phyloP scores from a whole-genome alignment of 208 protist species.

The Acanthamoeba healyi region DNA sequence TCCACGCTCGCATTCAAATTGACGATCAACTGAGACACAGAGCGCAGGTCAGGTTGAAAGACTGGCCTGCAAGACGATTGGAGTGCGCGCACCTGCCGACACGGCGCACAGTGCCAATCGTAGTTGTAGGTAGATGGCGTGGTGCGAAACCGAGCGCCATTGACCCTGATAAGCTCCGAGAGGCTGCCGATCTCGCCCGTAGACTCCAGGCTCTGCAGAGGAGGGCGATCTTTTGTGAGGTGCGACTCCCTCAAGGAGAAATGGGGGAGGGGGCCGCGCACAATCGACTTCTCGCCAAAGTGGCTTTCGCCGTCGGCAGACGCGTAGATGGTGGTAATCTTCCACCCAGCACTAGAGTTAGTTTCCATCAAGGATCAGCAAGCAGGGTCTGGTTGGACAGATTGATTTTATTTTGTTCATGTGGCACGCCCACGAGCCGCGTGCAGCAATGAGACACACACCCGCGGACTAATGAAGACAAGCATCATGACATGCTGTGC shows the following conservation, averaged over 20 bases:
- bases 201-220: background rate
- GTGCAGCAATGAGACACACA: too few species aligned
- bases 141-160: constrained; percentile 8
- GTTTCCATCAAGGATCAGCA: background rate
- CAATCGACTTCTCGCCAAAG: constrained; percentile 6
- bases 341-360: background rate
- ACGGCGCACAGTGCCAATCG: constrained; percentile 13
- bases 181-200: constrained; percentile 11
- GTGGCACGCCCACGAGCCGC: too few species aligned
- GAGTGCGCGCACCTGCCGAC: background rate
- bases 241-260: background rate
- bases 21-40: background rate
- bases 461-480: too few species aligned
- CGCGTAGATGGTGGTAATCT: constrained; percentile 31
- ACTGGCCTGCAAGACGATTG: background rate
- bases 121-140: constrained; percentile 38
- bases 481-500: too few species aligned
- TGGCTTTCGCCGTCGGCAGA: constrained; percentile 24
- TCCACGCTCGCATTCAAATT: constrained; percentile 28
- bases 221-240: background rate
- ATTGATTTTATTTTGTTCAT: too few species aligned
- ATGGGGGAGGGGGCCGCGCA: background rate
- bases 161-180: background rate
- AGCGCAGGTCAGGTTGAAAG: background rate
- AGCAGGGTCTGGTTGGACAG: background rate